Base-by-base conservation (phyloP, 2,329 filamentous ascomycete species). In the Colletotrichum falcatum region DNA sequence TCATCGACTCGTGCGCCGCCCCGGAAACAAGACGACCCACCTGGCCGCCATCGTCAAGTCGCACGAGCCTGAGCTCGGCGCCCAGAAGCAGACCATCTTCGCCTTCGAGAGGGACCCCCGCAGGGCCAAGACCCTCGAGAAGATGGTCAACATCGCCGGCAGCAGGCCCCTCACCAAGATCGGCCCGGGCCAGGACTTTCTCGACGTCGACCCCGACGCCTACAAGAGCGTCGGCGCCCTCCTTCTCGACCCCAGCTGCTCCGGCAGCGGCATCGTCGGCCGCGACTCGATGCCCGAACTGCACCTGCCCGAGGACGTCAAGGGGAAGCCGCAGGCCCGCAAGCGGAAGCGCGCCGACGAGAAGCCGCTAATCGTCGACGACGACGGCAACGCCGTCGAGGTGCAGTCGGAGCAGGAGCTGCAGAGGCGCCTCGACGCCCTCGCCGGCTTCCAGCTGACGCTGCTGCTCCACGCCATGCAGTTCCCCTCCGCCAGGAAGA, bases 21-120 rank as follows among this genome's bases (percentile, higher is more conserved):
- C 96, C 1, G 96, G 96, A 7, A 99, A 99, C 80, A 99, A 99
- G 82, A 98, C 96, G 1, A 98, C 95, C 9, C 96, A 98, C 79
- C 82, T 97, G 56, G 94, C 95, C 0, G 92, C 94, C 2, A 89
- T 98, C 5, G 77, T 96, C 59, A 83, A 79, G 62, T 82, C 80
- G 59, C 82, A 81, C 62, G 78, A 78, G 3, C 79, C 80, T 0
- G 82, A 81, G 49, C 79, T 78, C 70, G 78, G 77, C 26, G 79
- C 75, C 37, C 73, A 70, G 23, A 76, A 74, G 72, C 81, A 83
- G 59, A 85, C 79, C 28, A 91, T 99, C 30, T 90, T 90, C 74
- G 94, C 94, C 0, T 96, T 94, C 76, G 94, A 97, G 78, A 92
- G 93, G 76, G 92, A 97, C 77, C 81, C 84, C 33, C 81, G 83